Evolutionary conservation across 2,329 filamentous ascomycete species (phyloP).

Genomic region (Fragosphaeria purpurea): DNA sequence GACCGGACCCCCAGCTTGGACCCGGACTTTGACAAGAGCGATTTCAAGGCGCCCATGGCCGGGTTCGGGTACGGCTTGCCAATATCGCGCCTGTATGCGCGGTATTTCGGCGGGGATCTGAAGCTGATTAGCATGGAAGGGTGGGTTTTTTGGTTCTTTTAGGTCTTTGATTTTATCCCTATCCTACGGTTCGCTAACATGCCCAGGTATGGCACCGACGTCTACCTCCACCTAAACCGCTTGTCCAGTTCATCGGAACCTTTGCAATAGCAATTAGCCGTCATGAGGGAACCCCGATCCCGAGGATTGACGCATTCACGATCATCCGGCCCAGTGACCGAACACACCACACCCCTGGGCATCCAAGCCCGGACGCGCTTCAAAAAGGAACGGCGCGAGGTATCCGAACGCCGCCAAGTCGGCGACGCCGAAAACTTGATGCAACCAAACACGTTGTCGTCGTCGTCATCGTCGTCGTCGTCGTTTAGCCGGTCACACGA

Average conservation of each 20-base stretch:
- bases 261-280: slow-evolving; percentile 86
- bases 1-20: slow-evolving; percentile 91
- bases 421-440: slow-evolving; percentile 76
- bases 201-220: slow-evolving; percentile 85
- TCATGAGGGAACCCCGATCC: slow-evolving; percentile 65
- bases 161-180: too few species aligned
- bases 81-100: slow-evolving; percentile 85
- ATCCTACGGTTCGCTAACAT: slow-evolving; percentile 3
- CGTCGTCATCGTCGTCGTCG: slow-evolving; percentile 12
- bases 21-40: slow-evolving; percentile 96
- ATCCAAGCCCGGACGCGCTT: slow-evolving; percentile 57
- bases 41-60: slow-evolving; percentile 99
- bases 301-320: slow-evolving; percentile 52
- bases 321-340: neutral
- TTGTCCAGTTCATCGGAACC: slow-evolving; percentile 93
- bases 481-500: slow-evolving; percentile 14
- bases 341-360: slow-evolving; percentile 33
- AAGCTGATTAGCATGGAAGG: slow-evolving; percentile 99
- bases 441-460: slow-evolving; percentile 34
- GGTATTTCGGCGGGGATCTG: slow-evolving; percentile 94
- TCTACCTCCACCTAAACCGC: slow-evolving; percentile 94
- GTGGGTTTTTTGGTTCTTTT: slow-evolving; percentile 40
- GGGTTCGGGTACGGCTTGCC: slow-evolving; percentile 97
- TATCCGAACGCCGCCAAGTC: slow-evolving; percentile 81
- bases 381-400: slow-evolving; percentile 46